phyloP scores from a whole-genome alignment of 2,329 filamentous ascomycete genomes.

The Pyrenophora seminiperda region DNA sequence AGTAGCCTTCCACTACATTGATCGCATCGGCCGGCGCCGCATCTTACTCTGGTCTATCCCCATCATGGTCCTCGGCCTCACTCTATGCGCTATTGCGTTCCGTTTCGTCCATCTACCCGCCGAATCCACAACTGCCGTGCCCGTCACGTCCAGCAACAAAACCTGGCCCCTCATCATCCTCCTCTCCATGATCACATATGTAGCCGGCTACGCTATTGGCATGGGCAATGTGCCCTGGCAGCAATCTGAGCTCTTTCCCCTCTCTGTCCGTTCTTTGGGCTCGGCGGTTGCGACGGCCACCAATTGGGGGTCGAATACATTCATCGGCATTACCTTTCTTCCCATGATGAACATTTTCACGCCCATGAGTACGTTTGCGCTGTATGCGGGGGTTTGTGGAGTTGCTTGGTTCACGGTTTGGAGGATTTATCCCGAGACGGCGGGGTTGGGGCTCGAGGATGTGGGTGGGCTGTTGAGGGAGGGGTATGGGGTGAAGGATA shows the following conservation, averaged over 20 bases:
- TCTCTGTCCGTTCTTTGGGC: slow-evolving; percentile 73
- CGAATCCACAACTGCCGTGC: slow-evolving; percentile 18
- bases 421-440: slow-evolving; percentile 84
- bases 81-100: slow-evolving; percentile 75
- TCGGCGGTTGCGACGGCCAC: slow-evolving; percentile 77
- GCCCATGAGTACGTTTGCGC: slow-evolving; percentile 75
- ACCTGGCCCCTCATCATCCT: slow-evolving; percentile 62
- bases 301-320: slow-evolving; percentile 86
- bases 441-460: slow-evolving; percentile 80
- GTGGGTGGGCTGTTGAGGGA: slow-evolving; percentile 71
- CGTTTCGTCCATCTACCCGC: slow-evolving; percentile 61
- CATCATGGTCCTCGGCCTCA: slow-evolving; percentile 76
- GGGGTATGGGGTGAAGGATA: slow-evolving; percentile 67
- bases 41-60: slow-evolving; percentile 85
- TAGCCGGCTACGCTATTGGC: slow-evolving; percentile 83
- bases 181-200: slow-evolving; percentile 78
- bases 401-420: slow-evolving; percentile 71
- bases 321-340: slow-evolving; percentile 84
- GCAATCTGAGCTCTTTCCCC: slow-evolving; percentile 87
- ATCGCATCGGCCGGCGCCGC: slow-evolving; percentile 51
- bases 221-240: slow-evolving; percentile 96
- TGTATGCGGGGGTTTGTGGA: slow-evolving; percentile 76
- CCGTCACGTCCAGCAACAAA: slow-evolving; percentile 1
- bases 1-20: slow-evolving; percentile 53
- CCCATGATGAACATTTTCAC: slow-evolving; percentile 80